Conservation (phyloP, 148 eudicot species). For the Diospyros kaki region DNA sequence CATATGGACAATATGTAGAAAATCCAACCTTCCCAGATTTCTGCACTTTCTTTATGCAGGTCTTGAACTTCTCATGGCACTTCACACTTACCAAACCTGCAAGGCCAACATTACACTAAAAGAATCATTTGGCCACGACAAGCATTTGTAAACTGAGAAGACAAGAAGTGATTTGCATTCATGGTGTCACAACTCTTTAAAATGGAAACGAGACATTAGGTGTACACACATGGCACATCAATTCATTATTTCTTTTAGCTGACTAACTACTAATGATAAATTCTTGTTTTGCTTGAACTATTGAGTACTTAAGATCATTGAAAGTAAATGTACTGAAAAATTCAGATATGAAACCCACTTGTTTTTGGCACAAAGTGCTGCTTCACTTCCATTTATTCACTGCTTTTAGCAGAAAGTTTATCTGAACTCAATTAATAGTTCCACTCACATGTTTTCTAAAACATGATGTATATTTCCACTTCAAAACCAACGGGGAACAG, state of each 20-base stretch:
- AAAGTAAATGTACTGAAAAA: too few relatives aligned
- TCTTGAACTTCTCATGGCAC: slow-evolving; percentile 96
- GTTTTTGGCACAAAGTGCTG: background rate
- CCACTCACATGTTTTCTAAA: background rate
- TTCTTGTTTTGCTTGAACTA: too few relatives aligned
- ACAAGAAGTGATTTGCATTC: background rate
- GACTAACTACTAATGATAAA: too few relatives aligned
- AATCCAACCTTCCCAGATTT: slow-evolving; percentile 86
- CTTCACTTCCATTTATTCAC: background rate
- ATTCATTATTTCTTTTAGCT: background rate
- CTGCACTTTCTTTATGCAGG: slow-evolving; percentile 88
- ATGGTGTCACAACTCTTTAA: background rate
- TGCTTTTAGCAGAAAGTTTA: background rate
- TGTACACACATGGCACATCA: too few relatives aligned
- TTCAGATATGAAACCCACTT: background rate
- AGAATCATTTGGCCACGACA: background rate
- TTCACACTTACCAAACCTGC: slow-evolving; percentile 78
- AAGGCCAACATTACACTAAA: background rate
- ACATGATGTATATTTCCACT: background rate
- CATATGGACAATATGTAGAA: slow-evolving; percentile 67
- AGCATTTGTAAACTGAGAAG: background rate
- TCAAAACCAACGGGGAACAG: background rate
- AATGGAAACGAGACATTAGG: too few relatives aligned
- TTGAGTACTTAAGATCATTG: too few relatives aligned
- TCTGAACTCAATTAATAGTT: background rate